Conservation (phyloP, 805 yeast genomes). For the Blastobotrys muscicola region DNA sequence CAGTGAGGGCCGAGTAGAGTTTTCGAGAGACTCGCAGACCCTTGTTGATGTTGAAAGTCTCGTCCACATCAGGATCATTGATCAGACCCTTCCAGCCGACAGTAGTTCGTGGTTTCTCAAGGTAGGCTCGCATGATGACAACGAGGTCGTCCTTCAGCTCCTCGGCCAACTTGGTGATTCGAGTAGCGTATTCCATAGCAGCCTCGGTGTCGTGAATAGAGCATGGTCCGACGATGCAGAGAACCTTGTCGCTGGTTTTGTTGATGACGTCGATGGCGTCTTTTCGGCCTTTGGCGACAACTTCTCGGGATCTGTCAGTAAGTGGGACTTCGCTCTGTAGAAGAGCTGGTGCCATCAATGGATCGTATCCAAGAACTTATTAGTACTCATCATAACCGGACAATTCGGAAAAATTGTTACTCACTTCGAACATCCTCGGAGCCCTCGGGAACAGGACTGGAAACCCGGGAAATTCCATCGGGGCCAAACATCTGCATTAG, state of each 20-base stretch:
- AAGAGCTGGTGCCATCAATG: conserved; percentile 85
- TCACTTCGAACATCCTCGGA: conserved; percentile 39
- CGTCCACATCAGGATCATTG: conserved; percentile 92
- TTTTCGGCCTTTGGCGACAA: conserved; percentile 68
- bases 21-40: conserved; percentile 84
- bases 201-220: conserved; percentile 88
- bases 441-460: conserved; percentile 51
- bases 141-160: conserved; percentile 69
- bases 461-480: conserved; percentile 25
- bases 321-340: conserved; percentile 80
- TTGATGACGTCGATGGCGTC: conserved; percentile 66
- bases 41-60: conserved; percentile 87
- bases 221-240: conserved; percentile 93
- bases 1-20: conserved; percentile 73
- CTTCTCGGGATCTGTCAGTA: conserved; percentile 40
- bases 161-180: conserved; percentile 56
- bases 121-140: conserved; percentile 92
- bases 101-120: conserved; percentile 97
- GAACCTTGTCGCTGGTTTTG: conserved; percentile 71
- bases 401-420: conserved; percentile 24
- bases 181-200: conserved; percentile 77
- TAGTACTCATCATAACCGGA: conserved; percentile 34
- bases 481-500: conserved; percentile 26
- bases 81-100: conserved; percentile 99
- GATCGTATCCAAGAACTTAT: conserved; percentile 73